Conservation (phyloP, 371 early-diverging fungal species). For the Apophysomyces elegans region DNA sequence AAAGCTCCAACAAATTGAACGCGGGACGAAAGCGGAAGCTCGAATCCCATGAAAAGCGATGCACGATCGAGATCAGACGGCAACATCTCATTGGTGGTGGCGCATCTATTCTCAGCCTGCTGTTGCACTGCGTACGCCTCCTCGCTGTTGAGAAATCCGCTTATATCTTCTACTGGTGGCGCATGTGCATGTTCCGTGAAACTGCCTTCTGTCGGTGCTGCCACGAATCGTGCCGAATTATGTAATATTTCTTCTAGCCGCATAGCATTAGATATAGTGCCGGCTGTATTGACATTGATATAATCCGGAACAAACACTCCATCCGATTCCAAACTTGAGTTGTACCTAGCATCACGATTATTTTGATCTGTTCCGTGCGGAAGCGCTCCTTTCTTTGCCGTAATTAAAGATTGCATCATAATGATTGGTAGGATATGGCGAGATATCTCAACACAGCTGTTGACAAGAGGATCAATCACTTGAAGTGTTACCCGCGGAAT, state of each 20-base stretch:
- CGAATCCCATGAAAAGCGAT: slow-evolving; percentile 26
- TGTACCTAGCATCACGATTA: background rate
- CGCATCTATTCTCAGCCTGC: background rate
- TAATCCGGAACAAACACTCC: slow-evolving; percentile 24
- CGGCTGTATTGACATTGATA: slow-evolving; percentile 31
- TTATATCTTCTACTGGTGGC: background rate
- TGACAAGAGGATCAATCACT: slow-evolving; percentile 46
- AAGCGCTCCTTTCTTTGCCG: slow-evolving; percentile 12
- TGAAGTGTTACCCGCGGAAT: slow-evolving; percentile 34
- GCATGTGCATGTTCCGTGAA: background rate
- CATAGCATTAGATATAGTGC: slow-evolving; percentile 30
- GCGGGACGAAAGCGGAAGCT: slow-evolving; percentile 24
- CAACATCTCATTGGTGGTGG: background rate
- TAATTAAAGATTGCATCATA: slow-evolving; percentile 36
- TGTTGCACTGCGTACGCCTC: background rate
- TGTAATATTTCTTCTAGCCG: slow-evolving; percentile 26
- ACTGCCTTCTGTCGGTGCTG: background rate
- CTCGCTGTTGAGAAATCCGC: background rate
- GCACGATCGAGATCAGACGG: slow-evolving; percentile 18
- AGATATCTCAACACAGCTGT: slow-evolving; percentile 30
- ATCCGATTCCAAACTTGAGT: slow-evolving; percentile 11
- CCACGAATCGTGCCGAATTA: background rate
- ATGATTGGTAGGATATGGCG: slow-evolving; percentile 35
- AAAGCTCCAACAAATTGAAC: slow-evolving; percentile 36
- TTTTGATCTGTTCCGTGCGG: background rate